Evolutionary conservation across 2,329 filamentous ascomycete genomes (phyloP).

Genomic region (Microsporum ferrugineum): DNA sequence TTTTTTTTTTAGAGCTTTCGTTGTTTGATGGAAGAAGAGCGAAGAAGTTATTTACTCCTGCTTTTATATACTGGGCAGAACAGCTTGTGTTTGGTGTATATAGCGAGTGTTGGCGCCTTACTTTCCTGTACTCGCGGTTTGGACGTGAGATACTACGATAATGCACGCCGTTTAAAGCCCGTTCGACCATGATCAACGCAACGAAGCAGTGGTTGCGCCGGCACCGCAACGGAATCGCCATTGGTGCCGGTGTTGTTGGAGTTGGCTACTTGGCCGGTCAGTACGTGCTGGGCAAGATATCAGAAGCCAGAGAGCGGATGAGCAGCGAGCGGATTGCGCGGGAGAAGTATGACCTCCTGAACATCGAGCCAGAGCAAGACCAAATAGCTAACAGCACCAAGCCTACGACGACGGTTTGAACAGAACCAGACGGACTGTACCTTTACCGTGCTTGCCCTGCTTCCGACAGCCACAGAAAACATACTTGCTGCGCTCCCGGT

Average conservation of each 20-base stretch:
- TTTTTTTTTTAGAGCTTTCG: no score
- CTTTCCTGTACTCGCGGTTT: no score
- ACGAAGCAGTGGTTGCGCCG: slow-evolving; percentile 84
- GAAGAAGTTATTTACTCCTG: no score
- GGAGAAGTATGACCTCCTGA: slow-evolving; percentile 62
- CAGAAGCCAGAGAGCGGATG: slow-evolving; percentile 90
- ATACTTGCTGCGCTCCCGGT: slow-evolving; percentile 80
- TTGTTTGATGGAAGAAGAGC: no score
- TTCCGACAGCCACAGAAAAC: slow-evolving; percentile 83
- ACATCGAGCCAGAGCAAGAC: background rate
- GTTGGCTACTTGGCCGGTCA: slow-evolving; percentile 85
- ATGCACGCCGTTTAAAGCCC: background rate
- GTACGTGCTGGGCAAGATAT: slow-evolving; percentile 84
- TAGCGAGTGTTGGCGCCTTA: no score
- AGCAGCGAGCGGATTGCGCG: slow-evolving; percentile 89
- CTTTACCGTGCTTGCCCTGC: slow-evolving; percentile 88
- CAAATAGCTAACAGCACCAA: slow-evolving; percentile 28
- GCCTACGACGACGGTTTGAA: slow-evolving; percentile 87
- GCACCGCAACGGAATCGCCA: slow-evolving; percentile 79
- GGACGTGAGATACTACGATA: background rate
- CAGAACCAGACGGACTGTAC: slow-evolving; percentile 99
- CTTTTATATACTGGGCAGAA: no score
- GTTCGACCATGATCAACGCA: slow-evolving; percentile 48
- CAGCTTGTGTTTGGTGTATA: no score
- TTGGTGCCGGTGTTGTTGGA: slow-evolving; percentile 77